Evolutionary conservation across 2,329 filamentous ascomycete species (phyloP), one percentile per base, ranked within the genome.

Genomic region (Beauveria sp.): DNA sequence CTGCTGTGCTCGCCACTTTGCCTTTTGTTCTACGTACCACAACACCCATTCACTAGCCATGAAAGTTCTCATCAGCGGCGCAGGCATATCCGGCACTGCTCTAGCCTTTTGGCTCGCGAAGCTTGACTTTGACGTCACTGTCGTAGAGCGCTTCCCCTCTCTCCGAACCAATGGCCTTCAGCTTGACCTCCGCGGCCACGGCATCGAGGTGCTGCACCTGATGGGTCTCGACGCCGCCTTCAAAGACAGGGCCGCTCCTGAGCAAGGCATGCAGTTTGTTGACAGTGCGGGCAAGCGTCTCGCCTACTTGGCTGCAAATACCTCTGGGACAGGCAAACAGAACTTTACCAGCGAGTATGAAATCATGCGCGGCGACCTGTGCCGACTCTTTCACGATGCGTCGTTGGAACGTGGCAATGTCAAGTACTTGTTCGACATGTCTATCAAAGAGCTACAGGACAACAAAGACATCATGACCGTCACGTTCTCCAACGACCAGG

Each of bases 341-440:
- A 71, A 68, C 22, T 72, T 82, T 26, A 80, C 79, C 0, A 75
- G 72, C 0, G 81, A 85, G 24, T 79, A 76, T 43, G 83, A 85
- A 69, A 83, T 85, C 53, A 78, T 85, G 75, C 72, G 83, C 9
- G 81, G 79, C 0, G 79, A 83, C 59, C 64, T 85, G 34, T 78
- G 75, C 14, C 67, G 66, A 1, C 65, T 84, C 1, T 62, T 85
- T 0, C 75, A 80, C 31, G 72, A 73, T 34, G 65, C 69, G 1
- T 60, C 57, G n/a, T 24, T 52, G 10, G 5, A 24, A 22, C 20
- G n/a, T 4, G 66, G 69, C 12, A 64, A 66, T 0, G 63, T 69
- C 0, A 66, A 64, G 45, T 75, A 73, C 34, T 18, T 70, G 0
- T 76, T 75, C 40, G 69, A 71, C 7, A 60, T 48, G 26, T 62